Evolutionary conservation across 2,329 filamentous ascomycete genomes (phyloP).

Genomic region (Venturia asperata): DNA sequence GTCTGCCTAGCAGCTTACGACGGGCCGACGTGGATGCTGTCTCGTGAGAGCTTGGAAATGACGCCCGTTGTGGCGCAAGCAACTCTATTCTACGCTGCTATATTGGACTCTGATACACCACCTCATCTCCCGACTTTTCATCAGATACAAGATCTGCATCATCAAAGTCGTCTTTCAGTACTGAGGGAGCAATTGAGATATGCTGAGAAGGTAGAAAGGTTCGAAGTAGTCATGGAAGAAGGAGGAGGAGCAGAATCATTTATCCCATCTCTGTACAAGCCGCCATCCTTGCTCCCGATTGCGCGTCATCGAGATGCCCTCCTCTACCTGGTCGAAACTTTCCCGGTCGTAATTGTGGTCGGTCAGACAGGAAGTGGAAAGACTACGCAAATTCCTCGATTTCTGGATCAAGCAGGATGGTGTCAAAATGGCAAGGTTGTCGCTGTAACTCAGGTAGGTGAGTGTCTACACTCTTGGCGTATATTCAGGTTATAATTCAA

Average conservation of each 20-base stretch:
- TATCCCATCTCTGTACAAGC: conserved; percentile 68
- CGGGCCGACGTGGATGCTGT: background rate
- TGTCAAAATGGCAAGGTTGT: conserved; percentile 75
- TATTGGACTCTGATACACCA: background rate
- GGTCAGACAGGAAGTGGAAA: conserved; percentile 94
- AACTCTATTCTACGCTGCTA: background rate
- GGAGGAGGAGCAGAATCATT: conserved; percentile 2
- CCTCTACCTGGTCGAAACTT: conserved; percentile 78
- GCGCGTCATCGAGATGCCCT: conserved; percentile 71
- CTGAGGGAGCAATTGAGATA: background rate
- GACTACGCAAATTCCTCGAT: conserved; percentile 92
- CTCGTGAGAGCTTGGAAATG: background rate
- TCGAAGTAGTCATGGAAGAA: background rate
- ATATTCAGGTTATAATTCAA: conserved; percentile 14
- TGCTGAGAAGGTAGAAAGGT: background rate
- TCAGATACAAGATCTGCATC: background rate
- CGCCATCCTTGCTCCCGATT: conserved; percentile 76
- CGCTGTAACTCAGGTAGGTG: conserved; percentile 77
- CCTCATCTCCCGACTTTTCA: background rate
- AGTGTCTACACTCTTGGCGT: conserved; percentile 21
- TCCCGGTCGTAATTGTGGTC: conserved; percentile 78
- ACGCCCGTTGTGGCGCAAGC: conserved; percentile 8
- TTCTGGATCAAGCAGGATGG: conserved; percentile 82
- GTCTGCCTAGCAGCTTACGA: conserved; percentile 18
- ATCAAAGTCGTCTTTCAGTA: background rate